phyloP scores from a whole-genome alignment of 805 yeast species.

The Cyberlindnera bimundalis region DNA sequence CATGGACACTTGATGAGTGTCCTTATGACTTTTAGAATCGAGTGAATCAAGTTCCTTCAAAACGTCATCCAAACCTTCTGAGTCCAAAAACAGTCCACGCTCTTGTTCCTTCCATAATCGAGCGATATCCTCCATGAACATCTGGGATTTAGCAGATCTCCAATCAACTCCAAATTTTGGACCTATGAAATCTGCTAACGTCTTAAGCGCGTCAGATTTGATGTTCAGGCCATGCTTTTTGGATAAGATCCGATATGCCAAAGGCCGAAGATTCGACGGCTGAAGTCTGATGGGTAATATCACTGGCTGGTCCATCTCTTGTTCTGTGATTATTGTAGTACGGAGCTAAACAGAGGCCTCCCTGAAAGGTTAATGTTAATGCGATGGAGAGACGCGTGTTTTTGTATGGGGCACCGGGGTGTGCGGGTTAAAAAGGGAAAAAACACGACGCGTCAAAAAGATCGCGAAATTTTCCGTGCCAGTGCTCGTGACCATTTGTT shows the following conservation, averaged over 20 bases:
- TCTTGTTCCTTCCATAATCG: slow-evolving; percentile 85
- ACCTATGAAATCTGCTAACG: slow-evolving; percentile 74
- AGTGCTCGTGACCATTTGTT: slow-evolving; percentile 3
- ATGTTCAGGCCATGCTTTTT: slow-evolving; percentile 90
- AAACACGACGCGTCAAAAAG: slow-evolving; percentile 7
- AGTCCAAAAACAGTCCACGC: slow-evolving; percentile 81
- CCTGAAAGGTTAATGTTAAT: too few relatives aligned
- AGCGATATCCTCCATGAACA: slow-evolving; percentile 74
- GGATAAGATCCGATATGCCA: slow-evolving; percentile 85
- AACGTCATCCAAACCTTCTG: slow-evolving; percentile 60
- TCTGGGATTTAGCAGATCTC: slow-evolving; percentile 64
- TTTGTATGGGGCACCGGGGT: not conserved
- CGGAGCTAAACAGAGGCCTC: too few relatives aligned
- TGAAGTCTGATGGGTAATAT: slow-evolving; percentile 73
- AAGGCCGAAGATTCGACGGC: slow-evolving; percentile 82
- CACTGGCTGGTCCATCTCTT: slow-evolving; percentile 24
- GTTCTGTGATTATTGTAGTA: too few relatives aligned
- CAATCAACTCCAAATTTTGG: slow-evolving; percentile 79
- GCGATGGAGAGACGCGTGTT: not conserved
- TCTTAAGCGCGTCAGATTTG: slow-evolving; percentile 76
- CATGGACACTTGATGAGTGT: slow-evolving; percentile 12
- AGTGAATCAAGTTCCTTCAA: slow-evolving; percentile 49
- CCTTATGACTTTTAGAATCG: slow-evolving; percentile 17
- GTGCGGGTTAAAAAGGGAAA: not conserved
- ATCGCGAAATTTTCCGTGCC: too few relatives aligned